Evolutionary conservation across 2,329 filamentous ascomycete genomes (phyloP).

Genomic region (Teratosphaeria pseudoeucalypti): DNA sequence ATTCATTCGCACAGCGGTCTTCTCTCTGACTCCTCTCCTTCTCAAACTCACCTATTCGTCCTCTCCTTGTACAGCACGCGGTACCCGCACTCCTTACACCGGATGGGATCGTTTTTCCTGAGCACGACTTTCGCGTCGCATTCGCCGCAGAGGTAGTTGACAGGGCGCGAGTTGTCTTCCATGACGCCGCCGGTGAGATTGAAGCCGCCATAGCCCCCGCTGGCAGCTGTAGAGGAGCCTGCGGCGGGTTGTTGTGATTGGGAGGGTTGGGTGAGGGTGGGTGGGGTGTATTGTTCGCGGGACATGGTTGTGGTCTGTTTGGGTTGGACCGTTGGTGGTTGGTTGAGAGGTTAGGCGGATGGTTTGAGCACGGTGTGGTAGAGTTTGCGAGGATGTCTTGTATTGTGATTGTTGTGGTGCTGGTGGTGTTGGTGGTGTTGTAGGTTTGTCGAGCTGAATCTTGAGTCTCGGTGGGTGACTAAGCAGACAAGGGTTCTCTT

Average conservation of each 20-base stretch:
- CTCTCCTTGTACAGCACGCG: constrained; percentile 95
- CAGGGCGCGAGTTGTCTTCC: constrained; percentile 35
- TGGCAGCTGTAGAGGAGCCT: constrained; percentile 8
- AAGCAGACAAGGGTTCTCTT: background rate
- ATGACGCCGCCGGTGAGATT: constrained; percentile 31
- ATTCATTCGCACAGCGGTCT: background rate
- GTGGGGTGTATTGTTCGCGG: constrained; percentile 72
- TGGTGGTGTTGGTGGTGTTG: constrained; percentile 2
- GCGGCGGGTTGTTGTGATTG: constrained; percentile 3
- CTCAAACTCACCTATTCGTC: constrained; percentile 71
- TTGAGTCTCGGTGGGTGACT: background rate
- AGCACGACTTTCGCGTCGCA: constrained; percentile 69
- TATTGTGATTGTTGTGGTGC: background rate
- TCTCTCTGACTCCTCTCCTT: background rate
- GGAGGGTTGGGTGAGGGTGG: constrained; percentile 39
- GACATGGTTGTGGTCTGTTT: constrained; percentile 19
- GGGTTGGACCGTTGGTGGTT: background rate
- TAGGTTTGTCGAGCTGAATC: background rate
- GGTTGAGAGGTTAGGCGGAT: background rate
- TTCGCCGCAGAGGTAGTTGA: constrained; percentile 60
- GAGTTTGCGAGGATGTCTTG: too few species aligned
- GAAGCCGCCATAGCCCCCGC: constrained; percentile 13
- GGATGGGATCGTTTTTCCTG: constrained; percentile 68
- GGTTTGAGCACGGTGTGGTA: background rate
- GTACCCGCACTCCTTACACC: constrained; percentile 88